Conservation (phyloP, 768 basidiomycete species). For the Amyloporia xantha region DNA sequence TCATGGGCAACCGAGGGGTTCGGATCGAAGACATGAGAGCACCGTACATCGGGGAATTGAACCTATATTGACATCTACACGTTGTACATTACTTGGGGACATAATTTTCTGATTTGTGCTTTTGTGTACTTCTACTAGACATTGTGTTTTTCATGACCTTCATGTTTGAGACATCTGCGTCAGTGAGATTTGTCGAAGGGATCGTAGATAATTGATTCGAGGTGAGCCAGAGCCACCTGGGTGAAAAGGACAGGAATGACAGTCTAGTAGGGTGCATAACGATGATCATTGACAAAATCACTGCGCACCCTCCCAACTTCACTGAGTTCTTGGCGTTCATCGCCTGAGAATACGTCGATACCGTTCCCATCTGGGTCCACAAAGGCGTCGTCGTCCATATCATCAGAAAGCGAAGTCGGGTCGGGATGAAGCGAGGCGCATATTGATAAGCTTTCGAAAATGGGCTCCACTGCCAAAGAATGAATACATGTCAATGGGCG, state of each 20-base stretch:
- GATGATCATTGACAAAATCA: slow-evolving; percentile 70
- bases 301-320: slow-evolving; percentile 93
- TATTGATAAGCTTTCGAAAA: slow-evolving; percentile 80
- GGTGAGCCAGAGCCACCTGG: slow-evolving; percentile 76
- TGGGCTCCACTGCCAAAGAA: slow-evolving; percentile 60
- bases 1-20: slow-evolving; percentile 12
- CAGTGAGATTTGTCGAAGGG: too few relatives aligned
- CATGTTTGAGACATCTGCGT: too few relatives aligned
- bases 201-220: slow-evolving; percentile 77
- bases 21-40: not conserved
- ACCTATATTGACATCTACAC: too few relatives aligned
- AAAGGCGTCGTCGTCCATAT: slow-evolving; percentile 41
- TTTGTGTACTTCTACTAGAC: too few relatives aligned
- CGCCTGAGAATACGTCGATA: slow-evolving; percentile 51
- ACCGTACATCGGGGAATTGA: too few relatives aligned
- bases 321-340: slow-evolving; percentile 67
- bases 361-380: slow-evolving; percentile 37
- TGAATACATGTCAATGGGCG: not conserved
- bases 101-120: too few relatives aligned
- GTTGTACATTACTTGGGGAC: too few relatives aligned
- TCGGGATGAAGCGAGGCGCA: slow-evolving; percentile 88
- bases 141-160: too few relatives aligned
- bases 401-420: slow-evolving; percentile 43
- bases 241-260: slow-evolving; percentile 22
- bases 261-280: slow-evolving; percentile 83